Conservation (phyloP, 225 moss, liverwort and hornwort species). For the Takakia lepidozioides region DNA sequence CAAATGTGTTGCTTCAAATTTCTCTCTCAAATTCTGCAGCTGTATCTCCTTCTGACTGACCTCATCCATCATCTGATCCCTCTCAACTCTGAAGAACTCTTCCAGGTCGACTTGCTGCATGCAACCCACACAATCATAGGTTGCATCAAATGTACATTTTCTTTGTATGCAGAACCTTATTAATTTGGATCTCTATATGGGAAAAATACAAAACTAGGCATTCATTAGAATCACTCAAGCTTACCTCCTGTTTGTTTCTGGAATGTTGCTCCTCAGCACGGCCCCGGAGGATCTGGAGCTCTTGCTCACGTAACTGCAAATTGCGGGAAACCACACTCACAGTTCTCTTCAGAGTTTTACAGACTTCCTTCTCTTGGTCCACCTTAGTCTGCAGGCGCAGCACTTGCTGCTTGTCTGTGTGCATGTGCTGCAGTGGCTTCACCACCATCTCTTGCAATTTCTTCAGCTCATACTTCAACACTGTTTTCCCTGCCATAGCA, state of each 20-base stretch:
- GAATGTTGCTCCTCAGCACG: slow-evolving; percentile 64
- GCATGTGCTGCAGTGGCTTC: slow-evolving; percentile 75
- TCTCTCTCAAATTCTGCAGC: slow-evolving; percentile 55
- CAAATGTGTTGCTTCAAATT: slow-evolving; percentile 58
- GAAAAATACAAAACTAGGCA: not conserved
- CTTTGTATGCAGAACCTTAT: no score
- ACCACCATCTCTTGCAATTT: slow-evolving; percentile 70
- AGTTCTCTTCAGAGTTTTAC: slow-evolving; percentile 55
- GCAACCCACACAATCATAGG: not conserved
- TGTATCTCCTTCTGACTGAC: slow-evolving; percentile 47
- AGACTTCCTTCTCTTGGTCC: slow-evolving; percentile 32
- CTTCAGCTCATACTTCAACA: slow-evolving; percentile 70
- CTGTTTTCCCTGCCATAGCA: slow-evolving; percentile 73
- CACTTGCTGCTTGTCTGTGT: slow-evolving; percentile 52
- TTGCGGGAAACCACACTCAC: slow-evolving; percentile 42
- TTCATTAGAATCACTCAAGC: not conserved
- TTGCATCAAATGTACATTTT: not conserved
- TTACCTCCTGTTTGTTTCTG: slow-evolving; percentile 66
- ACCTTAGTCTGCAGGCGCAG: slow-evolving; percentile 47
- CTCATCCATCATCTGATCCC: slow-evolving; percentile 48
- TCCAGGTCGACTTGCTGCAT: slow-evolving; percentile 64
- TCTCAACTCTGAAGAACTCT: slow-evolving; percentile 46
- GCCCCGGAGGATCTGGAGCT: slow-evolving; percentile 56
- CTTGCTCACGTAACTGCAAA: slow-evolving; percentile 66
- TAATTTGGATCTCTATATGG: not conserved